Evolutionary conservation across 192 early-diverging fungal genomes (phyloP).

Genomic region (Phlyctochytrium arcticum): DNA sequence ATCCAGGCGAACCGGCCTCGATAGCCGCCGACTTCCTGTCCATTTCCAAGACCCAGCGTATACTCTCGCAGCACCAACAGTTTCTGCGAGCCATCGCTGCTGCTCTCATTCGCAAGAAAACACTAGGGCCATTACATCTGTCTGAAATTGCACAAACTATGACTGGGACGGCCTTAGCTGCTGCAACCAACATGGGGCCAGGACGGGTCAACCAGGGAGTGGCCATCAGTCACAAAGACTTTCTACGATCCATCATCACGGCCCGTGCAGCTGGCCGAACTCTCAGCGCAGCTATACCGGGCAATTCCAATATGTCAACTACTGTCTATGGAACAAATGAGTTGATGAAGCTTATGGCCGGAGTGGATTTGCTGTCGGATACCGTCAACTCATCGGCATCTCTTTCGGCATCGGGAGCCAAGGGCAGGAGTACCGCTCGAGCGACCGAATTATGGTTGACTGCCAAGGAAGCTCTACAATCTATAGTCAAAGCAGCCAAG

Average conservation of each 20-base stretch:
- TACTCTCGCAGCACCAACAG: background rate
- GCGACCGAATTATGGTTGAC: background rate
- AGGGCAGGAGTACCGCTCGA: background rate
- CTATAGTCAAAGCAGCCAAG: conserved; percentile 2
- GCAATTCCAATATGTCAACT: background rate
- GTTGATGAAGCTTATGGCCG: background rate
- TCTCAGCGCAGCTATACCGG: background rate
- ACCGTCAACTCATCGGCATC: too few species aligned
- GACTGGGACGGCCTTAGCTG: background rate
- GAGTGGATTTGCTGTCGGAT: background rate
- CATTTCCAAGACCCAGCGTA: background rate
- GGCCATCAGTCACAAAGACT: conserved; percentile 7
- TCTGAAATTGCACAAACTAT: background rate
- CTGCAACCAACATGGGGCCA: background rate
- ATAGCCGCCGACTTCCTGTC: background rate
- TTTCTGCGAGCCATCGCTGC: conserved; percentile 13
- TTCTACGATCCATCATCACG: conserved; percentile 7
- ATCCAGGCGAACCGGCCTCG: too few species aligned
- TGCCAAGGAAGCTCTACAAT: background rate
- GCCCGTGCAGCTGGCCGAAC: background rate
- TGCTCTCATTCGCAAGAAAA: conserved; percentile 7
- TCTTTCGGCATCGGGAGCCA: background rate
- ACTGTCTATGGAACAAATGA: background rate
- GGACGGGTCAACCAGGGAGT: background rate
- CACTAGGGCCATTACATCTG: too few species aligned